A percentile compares a stretch with the other conserved stretches of the same genome.
phyloP scores from a whole-genome alignment of 2,329 filamentous ascomycete species.

The Aspergillus sp. region DNA sequence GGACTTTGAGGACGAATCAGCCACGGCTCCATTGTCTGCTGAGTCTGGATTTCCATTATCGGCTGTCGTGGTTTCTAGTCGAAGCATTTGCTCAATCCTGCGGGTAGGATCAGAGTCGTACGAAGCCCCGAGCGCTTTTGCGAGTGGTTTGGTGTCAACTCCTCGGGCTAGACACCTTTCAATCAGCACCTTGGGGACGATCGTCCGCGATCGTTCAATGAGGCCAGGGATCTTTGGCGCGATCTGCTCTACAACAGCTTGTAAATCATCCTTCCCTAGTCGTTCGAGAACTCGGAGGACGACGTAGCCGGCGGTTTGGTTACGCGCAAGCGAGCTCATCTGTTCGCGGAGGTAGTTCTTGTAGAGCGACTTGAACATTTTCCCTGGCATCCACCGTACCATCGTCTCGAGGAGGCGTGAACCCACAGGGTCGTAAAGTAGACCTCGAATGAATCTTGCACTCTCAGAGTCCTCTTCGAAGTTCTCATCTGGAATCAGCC shows the following conservation, averaged over 20 bases:
- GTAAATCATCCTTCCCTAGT: slow-evolving; percentile 81
- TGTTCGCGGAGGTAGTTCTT: slow-evolving; percentile 75
- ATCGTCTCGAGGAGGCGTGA: slow-evolving; percentile 88
- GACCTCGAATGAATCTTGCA: slow-evolving; percentile 77
- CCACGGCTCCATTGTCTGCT: slow-evolving; percentile 13
- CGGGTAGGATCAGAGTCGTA: slow-evolving; percentile 53
- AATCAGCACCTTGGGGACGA: slow-evolving; percentile 77
- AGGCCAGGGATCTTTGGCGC: slow-evolving; percentile 70
- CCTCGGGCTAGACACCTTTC: slow-evolving; percentile 74
- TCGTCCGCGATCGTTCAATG: slow-evolving; percentile 72
- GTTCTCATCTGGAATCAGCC: slow-evolving; percentile 76
- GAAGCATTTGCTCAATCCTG: slow-evolving; percentile 61
- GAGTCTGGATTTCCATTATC: slow-evolving; percentile 51
- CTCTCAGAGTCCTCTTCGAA: slow-evolving; percentile 71
- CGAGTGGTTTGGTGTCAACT: slow-evolving; percentile 57
- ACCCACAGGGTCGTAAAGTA: slow-evolving; percentile 87
- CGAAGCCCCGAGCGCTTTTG: slow-evolving; percentile 57
- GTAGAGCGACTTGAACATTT: slow-evolving; percentile 87
- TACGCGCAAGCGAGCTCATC: slow-evolving; percentile 77
- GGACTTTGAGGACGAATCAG: slow-evolving; percentile 38
- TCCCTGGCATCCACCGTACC: slow-evolving; percentile 75
- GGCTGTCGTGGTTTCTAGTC: slow-evolving; percentile 51
- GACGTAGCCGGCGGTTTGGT: slow-evolving; percentile 87
- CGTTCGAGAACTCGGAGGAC: slow-evolving; percentile 80
- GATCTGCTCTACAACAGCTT: slow-evolving; percentile 69